Base-by-base conservation (phyloP, 2,329 filamentous ascomycete genomes). In the Aspergillus fijiensis region DNA sequence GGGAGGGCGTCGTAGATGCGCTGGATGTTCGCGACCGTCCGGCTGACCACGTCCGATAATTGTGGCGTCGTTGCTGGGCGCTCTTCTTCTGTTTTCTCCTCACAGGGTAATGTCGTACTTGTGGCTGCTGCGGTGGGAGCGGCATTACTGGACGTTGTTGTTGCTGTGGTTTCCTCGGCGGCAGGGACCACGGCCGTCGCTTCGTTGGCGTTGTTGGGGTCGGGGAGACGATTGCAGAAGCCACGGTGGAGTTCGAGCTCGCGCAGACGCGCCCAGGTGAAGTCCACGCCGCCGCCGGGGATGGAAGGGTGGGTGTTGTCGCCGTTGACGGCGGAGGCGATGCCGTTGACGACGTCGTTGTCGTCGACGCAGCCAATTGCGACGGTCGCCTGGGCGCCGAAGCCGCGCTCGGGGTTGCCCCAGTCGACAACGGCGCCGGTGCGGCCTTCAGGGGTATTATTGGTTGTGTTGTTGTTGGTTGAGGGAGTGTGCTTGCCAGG, bases 381-480 rank as follows among this genome's bases (percentile, higher is more conserved):
- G 35, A 84, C 78, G 23, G 79, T 80, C 2, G 85, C 86, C 57
- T 83, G 80, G 19, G 80, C 76, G 16, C 85, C 86, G 60, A 85
- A 84, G 5, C 85, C 85, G 56, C 84, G 81, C 63, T 83, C 84
- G 14, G 91, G 90, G 61, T 92, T 89, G 54, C 93, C 94, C 89
- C 94, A 96, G 76, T 99, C 95, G 23, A 98, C 84, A 33, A 96
- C 82, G 14, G 87, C 87, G 2, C 80, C 80, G 0, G 77, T 79
- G 33, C 74, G 71, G 57, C 71, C 72, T 47, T 71, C 67, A 11
- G 60, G 69, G 31, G 54, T 19, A 16, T 16, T n/a, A 6, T 16
- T 19, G 39, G 16, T 45, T 3, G 14, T 19, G 39, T 16, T 45
- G 39, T 12, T 45, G 16, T 12, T 45, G 12, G 51, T 55, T 9